phyloP scores from a whole-genome alignment of 2,329 filamentous ascomycete genomes.

The Cytospora paraplurivora region DNA sequence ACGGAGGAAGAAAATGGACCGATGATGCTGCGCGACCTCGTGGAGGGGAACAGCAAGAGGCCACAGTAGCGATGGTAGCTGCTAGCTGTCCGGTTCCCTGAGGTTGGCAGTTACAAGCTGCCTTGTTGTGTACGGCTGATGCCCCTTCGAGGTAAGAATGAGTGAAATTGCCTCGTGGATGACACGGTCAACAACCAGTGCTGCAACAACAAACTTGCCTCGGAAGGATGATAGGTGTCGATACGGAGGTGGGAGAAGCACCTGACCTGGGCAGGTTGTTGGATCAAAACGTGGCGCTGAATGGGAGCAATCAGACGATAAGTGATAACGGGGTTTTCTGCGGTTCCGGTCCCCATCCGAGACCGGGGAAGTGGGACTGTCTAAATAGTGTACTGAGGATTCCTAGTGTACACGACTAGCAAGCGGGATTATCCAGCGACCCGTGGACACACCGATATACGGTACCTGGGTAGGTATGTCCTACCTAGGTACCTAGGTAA shows the following conservation, averaged over 20 bases:
- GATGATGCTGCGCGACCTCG: slow-evolving; percentile 13
- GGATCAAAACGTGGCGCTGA: slow-evolving; percentile 18
- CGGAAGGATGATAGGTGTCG: slow-evolving; percentile 2
- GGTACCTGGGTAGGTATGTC: too few species aligned
- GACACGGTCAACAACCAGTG: slow-evolving; percentile 20
- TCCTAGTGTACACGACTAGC: not conserved
- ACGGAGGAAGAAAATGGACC: not conserved
- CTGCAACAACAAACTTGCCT: slow-evolving; percentile 1
- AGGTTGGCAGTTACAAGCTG: not conserved
- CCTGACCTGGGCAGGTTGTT: slow-evolving; percentile 13
- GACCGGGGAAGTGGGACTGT: not conserved
- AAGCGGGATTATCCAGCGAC: not conserved
- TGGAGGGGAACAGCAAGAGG: not conserved
- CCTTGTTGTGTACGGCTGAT: slow-evolving; percentile 7
- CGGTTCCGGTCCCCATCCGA: slow-evolving; percentile 20
- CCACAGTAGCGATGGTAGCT: slow-evolving; percentile 2
- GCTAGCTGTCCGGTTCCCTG: not conserved
- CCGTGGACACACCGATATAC: too few species aligned
- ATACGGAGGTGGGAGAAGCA: slow-evolving; percentile 9
- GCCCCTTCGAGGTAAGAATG: slow-evolving; percentile 12
- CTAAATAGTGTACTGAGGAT: not conserved
- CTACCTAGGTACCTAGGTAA: not conserved
- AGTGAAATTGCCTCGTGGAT: slow-evolving; percentile 4
- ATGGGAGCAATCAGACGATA: slow-evolving; percentile 18
- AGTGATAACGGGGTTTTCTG: slow-evolving; percentile 22